Evolutionary conservation across 1,284 basidiomycete genomes (phyloP), one percentile per base, ranked within the genome.

Genomic region (Ganoderma sinense): DNA sequence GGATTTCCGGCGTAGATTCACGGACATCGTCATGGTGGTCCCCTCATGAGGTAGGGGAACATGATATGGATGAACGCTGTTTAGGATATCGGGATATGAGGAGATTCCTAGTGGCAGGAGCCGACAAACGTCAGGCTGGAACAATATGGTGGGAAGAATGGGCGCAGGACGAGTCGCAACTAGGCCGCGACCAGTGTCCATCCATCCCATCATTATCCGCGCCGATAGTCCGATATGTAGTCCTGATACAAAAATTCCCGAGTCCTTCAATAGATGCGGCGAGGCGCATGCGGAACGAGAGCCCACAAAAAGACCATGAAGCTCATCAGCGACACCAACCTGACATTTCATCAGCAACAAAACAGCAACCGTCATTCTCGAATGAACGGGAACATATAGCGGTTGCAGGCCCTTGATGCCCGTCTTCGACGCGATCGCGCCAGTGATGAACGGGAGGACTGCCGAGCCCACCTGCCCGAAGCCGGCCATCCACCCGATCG

Each of bases 401-500:
- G 74, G 75, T 63, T 76, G 75, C 53, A 76, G 39, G 36, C 64
- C 69, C 64, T 73, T 71, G 65, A 75, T 75, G 0, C 20, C 26
- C 4, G 81, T 79, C 69, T 75, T 83, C 31, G 80, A 80, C 4
- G 88, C 86, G 18, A 91, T 80, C 4, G 84, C 83, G 26, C 88
- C 89, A 0, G 87, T 88, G 61, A 88, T 79, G 76, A 89, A 89
- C 11, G 89, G 88, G 13, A 89, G 69, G 41, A 86, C 69, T 3
- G 89, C 88, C 29, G 84, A 85, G 6, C 89, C 88, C 6, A 85
- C 83, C 73, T 86, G 85, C 1, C 88, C 87, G 51, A 88, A 82
- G 8, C 84, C 86, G 20, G 85, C 83, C 63, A 89, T 88, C 86
- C 87, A 90, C 2, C 88, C 88, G 43, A 90, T 89, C 66, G 83